Percentiles rank a stretch among this genome's conserved stretches.
These are phyloP conservation scores for Toxicodendron radicans DNA, from an alignment of 345 rosid species.

Conservation along the genomic window DNA sequence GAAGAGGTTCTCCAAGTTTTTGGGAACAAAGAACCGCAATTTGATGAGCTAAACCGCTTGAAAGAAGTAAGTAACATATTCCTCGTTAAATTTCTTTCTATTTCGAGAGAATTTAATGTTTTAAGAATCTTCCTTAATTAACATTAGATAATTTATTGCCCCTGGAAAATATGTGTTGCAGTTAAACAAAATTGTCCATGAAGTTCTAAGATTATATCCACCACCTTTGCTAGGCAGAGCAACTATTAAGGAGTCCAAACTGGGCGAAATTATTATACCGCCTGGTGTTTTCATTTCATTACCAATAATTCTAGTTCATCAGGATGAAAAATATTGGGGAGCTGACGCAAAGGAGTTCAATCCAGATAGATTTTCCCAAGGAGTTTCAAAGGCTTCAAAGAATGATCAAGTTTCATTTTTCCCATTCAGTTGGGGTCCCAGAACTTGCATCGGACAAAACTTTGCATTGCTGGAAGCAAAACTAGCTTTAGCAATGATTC, in stretches of 20 bases:
- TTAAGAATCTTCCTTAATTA: too few species aligned
- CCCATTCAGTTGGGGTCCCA: constrained; percentile 60
- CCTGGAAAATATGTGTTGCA: background rate
- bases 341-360: constrained; percentile 58
- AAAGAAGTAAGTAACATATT: constrained; percentile 25
- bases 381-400: constrained; percentile 56
- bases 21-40: constrained; percentile 35
- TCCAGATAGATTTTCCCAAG: constrained; percentile 53
- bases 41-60: constrained; percentile 38
- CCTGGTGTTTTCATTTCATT: constrained; percentile 27
- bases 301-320: constrained; percentile 39
- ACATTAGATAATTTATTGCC: too few species aligned
- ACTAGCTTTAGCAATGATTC: constrained; percentile 45
- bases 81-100: too few species aligned
- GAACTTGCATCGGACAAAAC: constrained; percentile 67
- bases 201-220: constrained; percentile 52
- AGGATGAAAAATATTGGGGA: constrained; percentile 50
- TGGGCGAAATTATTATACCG: constrained; percentile 46
- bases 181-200: constrained; percentile 48
- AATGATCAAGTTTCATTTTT: constrained; percentile 38
- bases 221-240: constrained; percentile 28
- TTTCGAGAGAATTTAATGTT: too few species aligned
- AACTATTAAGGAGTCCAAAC: constrained; percentile 32
- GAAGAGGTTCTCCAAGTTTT: constrained; percentile 44
- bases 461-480: constrained; percentile 63